Percentiles rank a stretch among this genome's conserved stretches.
Conservation (phyloP, 495 filamentous ascomycete genomes). For the Letharia lupina region DNA sequence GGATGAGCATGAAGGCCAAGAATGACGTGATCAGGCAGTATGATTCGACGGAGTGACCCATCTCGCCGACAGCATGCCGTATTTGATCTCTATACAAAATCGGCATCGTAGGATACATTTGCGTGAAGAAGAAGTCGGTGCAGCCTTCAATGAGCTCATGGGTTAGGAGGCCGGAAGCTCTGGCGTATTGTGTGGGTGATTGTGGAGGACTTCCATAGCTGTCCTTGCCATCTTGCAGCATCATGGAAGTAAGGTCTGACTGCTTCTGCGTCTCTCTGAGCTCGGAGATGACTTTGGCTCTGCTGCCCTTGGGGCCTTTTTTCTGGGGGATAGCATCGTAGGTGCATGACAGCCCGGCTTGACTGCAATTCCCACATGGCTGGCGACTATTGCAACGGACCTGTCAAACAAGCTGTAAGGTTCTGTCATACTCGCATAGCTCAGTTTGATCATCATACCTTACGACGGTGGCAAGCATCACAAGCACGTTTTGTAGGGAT, state of each 20-base stretch:
- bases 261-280: slow-evolving; percentile 58
- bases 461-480: slow-evolving; percentile 76
- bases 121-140: slow-evolving; percentile 74
- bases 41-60: slow-evolving; percentile 57
- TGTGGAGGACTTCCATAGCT: slow-evolving; percentile 35
- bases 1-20: slow-evolving; percentile 79
- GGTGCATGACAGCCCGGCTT: slow-evolving; percentile 62
- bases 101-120: slow-evolving; percentile 78
- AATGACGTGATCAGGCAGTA: slow-evolving; percentile 75
- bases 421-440: slow-evolving; percentile 3
- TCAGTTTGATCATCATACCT: slow-evolving; percentile 59
- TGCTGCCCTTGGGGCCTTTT: slow-evolving; percentile 75
- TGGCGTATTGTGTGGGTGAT: slow-evolving; percentile 37
- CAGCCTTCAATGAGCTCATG: slow-evolving; percentile 56
- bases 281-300: slow-evolving; percentile 75
- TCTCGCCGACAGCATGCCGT: slow-evolving; percentile 51
- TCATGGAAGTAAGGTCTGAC: slow-evolving; percentile 22
- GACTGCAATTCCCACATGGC: slow-evolving; percentile 37
- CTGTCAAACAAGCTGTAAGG: slow-evolving; percentile 14
- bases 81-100: slow-evolving; percentile 63
- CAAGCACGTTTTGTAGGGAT: slow-evolving; percentile 52
- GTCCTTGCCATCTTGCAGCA: slow-evolving; percentile 21
- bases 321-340: slow-evolving; percentile 80
- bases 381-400: slow-evolving; percentile 26
- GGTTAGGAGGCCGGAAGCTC: slow-evolving; percentile 47